Base-by-base conservation (phyloP, 2,329 filamentous ascomycete genomes). In the Elsinoe fawcettii region DNA sequence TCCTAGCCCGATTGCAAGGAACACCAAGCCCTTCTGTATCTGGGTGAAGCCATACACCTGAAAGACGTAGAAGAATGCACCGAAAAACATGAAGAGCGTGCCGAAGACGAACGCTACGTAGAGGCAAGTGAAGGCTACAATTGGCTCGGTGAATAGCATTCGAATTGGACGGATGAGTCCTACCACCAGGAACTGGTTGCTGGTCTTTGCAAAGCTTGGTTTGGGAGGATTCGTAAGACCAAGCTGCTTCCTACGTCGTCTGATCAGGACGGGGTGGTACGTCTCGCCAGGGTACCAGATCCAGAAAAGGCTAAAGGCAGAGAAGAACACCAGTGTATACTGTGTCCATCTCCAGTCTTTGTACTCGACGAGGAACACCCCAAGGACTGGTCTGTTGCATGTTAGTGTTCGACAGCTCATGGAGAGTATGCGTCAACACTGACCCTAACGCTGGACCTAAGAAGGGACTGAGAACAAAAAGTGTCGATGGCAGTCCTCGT, bases 281-380 rank as follows among this genome's bases (percentile, higher is more conserved):
- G 81, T 83, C 64, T 85, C 82, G 34, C 72, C 68, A 62, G 75
- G 75, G 2, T 75, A 71, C 1, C 79, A 55, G 0, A 75, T n/a
- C 14, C 30, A 51, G 1, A 65, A 58, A 18, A 73, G 12, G 47
- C 68, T 71, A 0, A 70, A 67, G 4, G 67, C 66, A 1, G 73
- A 58, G 0, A 69, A 66, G 58, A 75, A 66, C 61, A 76, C 70
- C 14, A 76, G 66, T 25, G 71, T 72, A 57, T 67, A 68, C 61
- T 75, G 70, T 3, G 67, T 69, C 68, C 69, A 77, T 5, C 69
- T 66, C 72, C 73, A 77, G 32, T 66, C 67, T 55, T 72, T 72
- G 27, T 68, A 70, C 39, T 75, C 70, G 11, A 67, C 70, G 11
- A 67, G 69, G 54, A 75, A 77, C 12, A 73, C 75, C 7, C 75